Evolutionary conservation across 2,329 filamentous ascomycete genomes (phyloP).

Genomic region (Sclerotinia spermophila): DNA sequence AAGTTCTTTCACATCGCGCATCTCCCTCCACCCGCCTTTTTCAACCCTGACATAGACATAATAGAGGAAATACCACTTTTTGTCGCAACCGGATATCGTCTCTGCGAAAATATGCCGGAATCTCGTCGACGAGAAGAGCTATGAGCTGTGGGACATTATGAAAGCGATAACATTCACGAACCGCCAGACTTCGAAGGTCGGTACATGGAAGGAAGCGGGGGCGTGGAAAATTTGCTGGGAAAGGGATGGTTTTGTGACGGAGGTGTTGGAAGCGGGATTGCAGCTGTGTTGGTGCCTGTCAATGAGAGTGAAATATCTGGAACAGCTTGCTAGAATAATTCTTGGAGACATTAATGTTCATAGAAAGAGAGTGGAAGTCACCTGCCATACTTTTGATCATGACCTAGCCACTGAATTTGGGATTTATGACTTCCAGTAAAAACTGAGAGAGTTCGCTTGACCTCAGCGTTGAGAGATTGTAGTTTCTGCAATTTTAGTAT

Average conservation of each 20-base stretch:
- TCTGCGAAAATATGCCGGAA: neutral
- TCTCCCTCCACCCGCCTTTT: neutral
- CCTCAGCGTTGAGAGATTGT: neutral
- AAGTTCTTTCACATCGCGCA: neutral
- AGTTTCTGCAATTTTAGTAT: neutral
- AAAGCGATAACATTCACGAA: neutral
- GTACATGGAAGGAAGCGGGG: neutral
- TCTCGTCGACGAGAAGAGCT: neutral
- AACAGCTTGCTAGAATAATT: neutral
- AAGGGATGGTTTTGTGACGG: neutral
- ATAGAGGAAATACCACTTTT: neutral
- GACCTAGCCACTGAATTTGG: neutral
- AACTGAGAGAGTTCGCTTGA: neutral
- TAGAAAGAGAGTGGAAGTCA: neutral
- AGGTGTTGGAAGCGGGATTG: neutral
- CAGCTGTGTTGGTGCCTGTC: neutral
- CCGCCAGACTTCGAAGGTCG: neutral
- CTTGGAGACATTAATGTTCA: neutral
- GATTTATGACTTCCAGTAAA: neutral
- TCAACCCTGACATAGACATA: neutral
- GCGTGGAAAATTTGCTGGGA: neutral
- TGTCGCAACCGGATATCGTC: neutral
- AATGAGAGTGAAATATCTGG: too few relatives aligned
- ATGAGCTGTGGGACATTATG: neutral
- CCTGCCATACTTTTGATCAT: rapidly evolving